phyloP scores from a whole-genome alignment of 148 eudicot genomes.

The Euryodendron excelsum region DNA sequence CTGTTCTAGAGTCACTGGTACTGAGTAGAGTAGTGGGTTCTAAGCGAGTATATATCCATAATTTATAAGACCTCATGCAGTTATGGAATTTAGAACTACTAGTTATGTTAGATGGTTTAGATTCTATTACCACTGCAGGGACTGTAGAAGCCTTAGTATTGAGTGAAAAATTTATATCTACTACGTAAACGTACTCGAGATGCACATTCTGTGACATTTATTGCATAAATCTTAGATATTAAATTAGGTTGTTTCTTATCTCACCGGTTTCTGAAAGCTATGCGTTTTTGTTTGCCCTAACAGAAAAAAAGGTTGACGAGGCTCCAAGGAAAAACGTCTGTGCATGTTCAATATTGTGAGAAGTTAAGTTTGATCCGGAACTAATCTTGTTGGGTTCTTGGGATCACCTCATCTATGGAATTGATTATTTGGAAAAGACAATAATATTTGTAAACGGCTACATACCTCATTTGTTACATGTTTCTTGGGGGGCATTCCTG shows the following conservation, averaged over 20 bases:
- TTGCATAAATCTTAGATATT: too few relatives aligned
- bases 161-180: too few relatives aligned
- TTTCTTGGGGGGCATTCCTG: slow-evolving; percentile 4
- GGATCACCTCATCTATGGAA: slow-evolving; percentile 24
- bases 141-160: too few relatives aligned
- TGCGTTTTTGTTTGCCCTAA: slow-evolving; percentile 13
- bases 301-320: slow-evolving; percentile 90
- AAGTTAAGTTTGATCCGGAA: slow-evolving; percentile 16
- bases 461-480: slow-evolving; percentile 27
- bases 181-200: too few relatives aligned
- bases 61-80: too few relatives aligned
- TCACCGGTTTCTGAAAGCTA: slow-evolving; percentile 8
- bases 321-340: slow-evolving; percentile 65
- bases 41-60: too few relatives aligned
- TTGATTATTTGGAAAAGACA: slow-evolving; percentile 12
- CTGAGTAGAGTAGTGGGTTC: too few relatives aligned
- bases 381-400: slow-evolving; percentile 18
- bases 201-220: too few relatives aligned
- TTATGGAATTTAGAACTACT: too few relatives aligned
- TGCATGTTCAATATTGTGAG: slow-evolving; percentile 80
- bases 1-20: too few relatives aligned
- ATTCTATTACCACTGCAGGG: too few relatives aligned
- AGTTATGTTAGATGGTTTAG: too few relatives aligned
- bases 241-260: neutral
- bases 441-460: slow-evolving; percentile 35